Percentiles rank a stretch among this genome's conserved stretches.
phyloP scores from a whole-genome alignment of 441 rosid genomes.

The Corymbia calophylla region DNA sequence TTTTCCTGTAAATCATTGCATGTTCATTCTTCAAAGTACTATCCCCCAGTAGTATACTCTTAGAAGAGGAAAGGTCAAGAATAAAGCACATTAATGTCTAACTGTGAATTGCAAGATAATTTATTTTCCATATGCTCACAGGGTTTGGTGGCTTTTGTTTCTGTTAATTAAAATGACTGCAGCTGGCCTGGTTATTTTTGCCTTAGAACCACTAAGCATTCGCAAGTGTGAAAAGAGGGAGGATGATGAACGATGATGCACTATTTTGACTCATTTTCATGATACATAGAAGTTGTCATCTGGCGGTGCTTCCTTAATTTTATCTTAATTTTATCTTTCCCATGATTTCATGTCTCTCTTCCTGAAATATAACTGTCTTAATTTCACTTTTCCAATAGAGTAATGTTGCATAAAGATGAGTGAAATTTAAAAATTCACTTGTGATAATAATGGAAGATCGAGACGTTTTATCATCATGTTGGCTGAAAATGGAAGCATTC shows the following conservation, averaged over 20 bases:
- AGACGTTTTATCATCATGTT: background rate
- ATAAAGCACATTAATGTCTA: background rate
- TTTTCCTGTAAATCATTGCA: background rate
- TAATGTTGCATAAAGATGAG: background rate
- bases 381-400: background rate
- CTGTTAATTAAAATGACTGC: background rate
- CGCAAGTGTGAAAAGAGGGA: background rate
- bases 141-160: background rate
- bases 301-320: background rate
- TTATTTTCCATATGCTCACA: background rate
- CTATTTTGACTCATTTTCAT: background rate
- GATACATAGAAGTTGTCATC: background rate
- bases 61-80: background rate
- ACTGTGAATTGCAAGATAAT: background rate
- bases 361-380: background rate
- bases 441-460: background rate
- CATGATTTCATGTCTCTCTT: background rate
- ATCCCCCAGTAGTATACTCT: background rate
- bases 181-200: background rate
- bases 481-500: background rate
- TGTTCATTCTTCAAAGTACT: background rate
- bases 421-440: background rate
- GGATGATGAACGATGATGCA: background rate
- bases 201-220: background rate
- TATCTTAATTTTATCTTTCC: background rate